These are phyloP conservation scores for Periconia digitata DNA, from an alignment of 2,329 filamentous ascomycete species.

Conservation along the genomic window DNA sequence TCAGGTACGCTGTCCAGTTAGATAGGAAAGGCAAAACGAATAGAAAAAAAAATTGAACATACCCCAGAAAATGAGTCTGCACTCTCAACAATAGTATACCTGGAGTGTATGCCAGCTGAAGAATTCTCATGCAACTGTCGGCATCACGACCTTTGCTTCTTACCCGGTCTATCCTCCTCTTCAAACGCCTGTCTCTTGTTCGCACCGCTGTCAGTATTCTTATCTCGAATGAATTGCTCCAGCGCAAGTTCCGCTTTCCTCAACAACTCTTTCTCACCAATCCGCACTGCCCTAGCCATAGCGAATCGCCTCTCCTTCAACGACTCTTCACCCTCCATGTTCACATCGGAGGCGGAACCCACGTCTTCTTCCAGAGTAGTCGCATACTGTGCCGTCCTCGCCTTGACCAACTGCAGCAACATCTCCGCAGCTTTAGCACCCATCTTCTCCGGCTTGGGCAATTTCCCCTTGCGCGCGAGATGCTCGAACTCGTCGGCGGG, in stretches of 20 bases:
- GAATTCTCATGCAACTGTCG: background rate
- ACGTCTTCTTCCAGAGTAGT: slow-evolving; percentile 58
- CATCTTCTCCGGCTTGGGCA: slow-evolving; percentile 47
- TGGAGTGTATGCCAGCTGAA: background rate
- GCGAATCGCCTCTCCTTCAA: slow-evolving; percentile 32
- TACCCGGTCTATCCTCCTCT: slow-evolving; percentile 26
- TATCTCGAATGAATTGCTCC: slow-evolving; percentile 33
- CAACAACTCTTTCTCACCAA: slow-evolving; percentile 72
- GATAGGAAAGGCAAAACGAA: no score
- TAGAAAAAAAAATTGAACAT: slow-evolving; percentile 23
- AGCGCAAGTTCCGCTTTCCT: slow-evolving; percentile 51
- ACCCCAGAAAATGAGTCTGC: background rate
- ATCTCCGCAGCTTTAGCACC: slow-evolving; percentile 43
- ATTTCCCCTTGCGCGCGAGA: slow-evolving; percentile 45
- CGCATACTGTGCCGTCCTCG: slow-evolving; percentile 52
- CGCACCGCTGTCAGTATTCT: slow-evolving; percentile 8
- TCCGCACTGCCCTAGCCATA: slow-evolving; percentile 68
- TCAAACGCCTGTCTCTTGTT: slow-evolving; percentile 31
- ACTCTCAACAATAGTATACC: no score
- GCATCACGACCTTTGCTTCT: slow-evolving; percentile 27
- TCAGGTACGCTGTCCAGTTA: no score
- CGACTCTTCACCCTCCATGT: slow-evolving; percentile 13
- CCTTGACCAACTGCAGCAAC: slow-evolving; percentile 43
- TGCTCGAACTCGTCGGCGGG: slow-evolving; percentile 44
- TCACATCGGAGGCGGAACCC: slow-evolving; percentile 48